Percentiles rank a stretch among this genome's conserved stretches.
These are phyloP conservation scores for Striga hermonthica DNA, from an alignment of 305 asterid species.

Conservation along the genomic window DNA sequence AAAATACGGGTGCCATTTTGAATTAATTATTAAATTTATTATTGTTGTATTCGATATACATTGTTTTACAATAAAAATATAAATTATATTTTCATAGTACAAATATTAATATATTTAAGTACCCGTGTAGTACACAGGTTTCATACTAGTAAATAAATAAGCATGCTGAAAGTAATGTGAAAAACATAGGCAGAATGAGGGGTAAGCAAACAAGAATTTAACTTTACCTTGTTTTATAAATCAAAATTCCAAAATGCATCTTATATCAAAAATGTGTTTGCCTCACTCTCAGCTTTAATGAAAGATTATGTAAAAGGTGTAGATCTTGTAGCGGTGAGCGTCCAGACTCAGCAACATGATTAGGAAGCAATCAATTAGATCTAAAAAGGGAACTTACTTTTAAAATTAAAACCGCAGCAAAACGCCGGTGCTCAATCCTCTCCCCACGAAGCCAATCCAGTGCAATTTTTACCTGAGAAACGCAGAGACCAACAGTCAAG, in stretches of 20 bases:
- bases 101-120: no score
- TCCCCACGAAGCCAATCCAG: constrained; percentile 94
- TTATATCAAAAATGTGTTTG: neutral
- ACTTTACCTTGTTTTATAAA: neutral
- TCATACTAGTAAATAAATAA: neutral
- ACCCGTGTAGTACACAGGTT: no score
- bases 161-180: neutral
- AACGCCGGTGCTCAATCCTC: constrained; percentile 90
- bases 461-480: constrained; percentile 74
- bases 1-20: no score
- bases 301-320: constrained; percentile 17
- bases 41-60: no score
- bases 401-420: constrained; percentile 89
- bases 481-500: constrained; percentile 30
- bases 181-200: neutral
- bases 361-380: constrained; percentile 15
- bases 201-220: neutral
- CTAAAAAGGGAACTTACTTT: constrained; percentile 52
- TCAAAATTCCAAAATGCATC: neutral
- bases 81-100: no score
- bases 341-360: constrained; percentile 17
- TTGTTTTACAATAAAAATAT: no score
- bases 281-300: neutral
- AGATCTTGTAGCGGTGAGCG: constrained; percentile 20
- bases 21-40: no score